These are phyloP conservation scores for Apophysomyces elegans DNA, from an alignment of 371 early-diverging fungal species.

Conservation along the genomic window DNA sequence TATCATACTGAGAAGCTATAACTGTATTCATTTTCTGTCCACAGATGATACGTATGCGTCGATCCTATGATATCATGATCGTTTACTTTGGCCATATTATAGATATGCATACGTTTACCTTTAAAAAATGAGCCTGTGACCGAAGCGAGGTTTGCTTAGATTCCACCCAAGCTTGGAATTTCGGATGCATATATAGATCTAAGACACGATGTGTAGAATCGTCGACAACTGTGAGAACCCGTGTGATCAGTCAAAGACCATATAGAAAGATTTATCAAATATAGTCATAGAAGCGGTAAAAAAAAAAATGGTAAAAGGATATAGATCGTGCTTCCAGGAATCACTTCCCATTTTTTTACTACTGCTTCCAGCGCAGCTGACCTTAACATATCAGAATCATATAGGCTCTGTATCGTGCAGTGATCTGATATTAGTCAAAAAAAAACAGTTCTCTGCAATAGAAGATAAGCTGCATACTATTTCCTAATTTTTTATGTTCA, in stretches of 20 bases:
- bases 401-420: slow-evolving; percentile 17
- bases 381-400: neutral
- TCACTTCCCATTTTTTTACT: slow-evolving; percentile 15
- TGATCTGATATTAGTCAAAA: slow-evolving; percentile 6
- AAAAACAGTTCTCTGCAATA: neutral
- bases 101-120: slow-evolving; percentile 1
- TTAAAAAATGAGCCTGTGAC: slow-evolving; percentile 13
- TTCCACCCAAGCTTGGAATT: slow-evolving; percentile 22
- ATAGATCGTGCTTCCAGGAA: slow-evolving; percentile 21
- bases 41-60: slow-evolving; percentile 33
- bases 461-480: slow-evolving; percentile 3
- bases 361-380: slow-evolving; percentile 17
- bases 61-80: slow-evolving; percentile 10
- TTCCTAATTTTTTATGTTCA: slow-evolving; percentile 1
- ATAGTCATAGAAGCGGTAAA: slow-evolving; percentile 5
- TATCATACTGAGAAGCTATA: slow-evolving; percentile 16
- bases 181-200: slow-evolving; percentile 26
- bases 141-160: slow-evolving; percentile 11
- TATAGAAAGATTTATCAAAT: neutral
- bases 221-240: slow-evolving; percentile 20
- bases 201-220: slow-evolving; percentile 7
- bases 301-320: slow-evolving; percentile 10
- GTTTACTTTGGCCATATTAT: neutral
- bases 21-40: slow-evolving; percentile 28
- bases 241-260: slow-evolving; percentile 18